Evolutionary conservation across 768 basidiomycete genomes (phyloP).

Genomic region (Russula emetica): DNA sequence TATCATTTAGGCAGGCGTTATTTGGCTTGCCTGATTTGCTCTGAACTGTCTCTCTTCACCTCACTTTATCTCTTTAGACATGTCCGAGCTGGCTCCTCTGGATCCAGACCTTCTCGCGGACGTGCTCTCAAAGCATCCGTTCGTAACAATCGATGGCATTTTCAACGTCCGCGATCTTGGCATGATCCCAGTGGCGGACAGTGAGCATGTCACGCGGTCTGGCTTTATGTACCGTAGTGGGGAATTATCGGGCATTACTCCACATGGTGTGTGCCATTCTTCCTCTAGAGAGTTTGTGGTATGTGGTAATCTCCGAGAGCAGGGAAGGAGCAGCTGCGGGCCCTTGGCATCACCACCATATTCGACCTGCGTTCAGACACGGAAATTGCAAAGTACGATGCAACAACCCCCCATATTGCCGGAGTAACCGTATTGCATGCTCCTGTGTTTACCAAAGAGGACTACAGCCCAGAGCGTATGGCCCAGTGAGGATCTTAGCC

Average conservation of each 20-base stretch:
- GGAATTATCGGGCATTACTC: constrained; percentile 66
- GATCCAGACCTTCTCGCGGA: constrained; percentile 63
- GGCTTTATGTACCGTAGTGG: constrained; percentile 61
- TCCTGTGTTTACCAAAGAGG: constrained; percentile 64
- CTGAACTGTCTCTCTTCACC: neutral
- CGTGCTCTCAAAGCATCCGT: constrained; percentile 63
- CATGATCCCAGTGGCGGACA: constrained; percentile 48
- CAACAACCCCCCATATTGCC: constrained; percentile 59
- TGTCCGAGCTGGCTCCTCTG: constrained; percentile 51
- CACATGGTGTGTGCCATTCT: constrained; percentile 48
- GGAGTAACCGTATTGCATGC: constrained; percentile 56
- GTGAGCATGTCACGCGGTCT: constrained; percentile 50
- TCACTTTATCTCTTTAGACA: constrained; percentile 6
- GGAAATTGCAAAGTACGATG: constrained; percentile 70
- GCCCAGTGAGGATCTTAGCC: constrained; percentile 63
- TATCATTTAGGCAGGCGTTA: neutral
- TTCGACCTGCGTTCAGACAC: constrained; percentile 79
- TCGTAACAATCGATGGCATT: constrained; percentile 66
- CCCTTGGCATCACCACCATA: constrained; percentile 60
- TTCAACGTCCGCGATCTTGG: constrained; percentile 75
- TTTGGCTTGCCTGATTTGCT: neutral
- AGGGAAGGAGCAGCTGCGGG: constrained; percentile 57
- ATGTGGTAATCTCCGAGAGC: neutral
- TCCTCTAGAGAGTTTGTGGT: neutral
- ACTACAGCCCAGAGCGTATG: constrained; percentile 82